Evolutionary conservation across 2,329 filamentous ascomycete genomes (phyloP).

Genomic region (Ophiocordyceps polyrhachis-furcata): DNA sequence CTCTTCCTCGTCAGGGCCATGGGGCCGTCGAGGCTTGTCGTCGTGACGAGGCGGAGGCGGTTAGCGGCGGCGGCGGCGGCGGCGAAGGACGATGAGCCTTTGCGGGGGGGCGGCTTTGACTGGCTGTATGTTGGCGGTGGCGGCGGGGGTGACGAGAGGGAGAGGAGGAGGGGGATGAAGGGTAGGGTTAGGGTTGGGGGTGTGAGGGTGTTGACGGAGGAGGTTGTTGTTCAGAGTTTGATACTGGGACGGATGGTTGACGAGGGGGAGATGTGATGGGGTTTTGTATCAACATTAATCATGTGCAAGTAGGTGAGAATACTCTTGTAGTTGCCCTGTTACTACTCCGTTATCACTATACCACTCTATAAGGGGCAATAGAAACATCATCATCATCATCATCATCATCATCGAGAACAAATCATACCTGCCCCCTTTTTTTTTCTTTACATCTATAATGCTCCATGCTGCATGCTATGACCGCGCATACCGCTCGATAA

Average conservation of each 20-base stretch:
- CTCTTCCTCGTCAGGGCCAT: constrained; percentile 65
- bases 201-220: constrained; percentile 49
- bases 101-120: constrained; percentile 29
- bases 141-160: too few species aligned
- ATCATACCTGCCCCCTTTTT: too few species aligned
- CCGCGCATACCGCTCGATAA: constrained; percentile 36
- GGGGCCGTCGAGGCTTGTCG: not conserved
- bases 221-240: constrained; percentile 80
- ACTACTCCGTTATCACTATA: too few species aligned
- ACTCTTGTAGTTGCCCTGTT: too few species aligned
- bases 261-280: constrained; percentile 24
- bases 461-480: constrained; percentile 5
- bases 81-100: constrained; percentile 2
- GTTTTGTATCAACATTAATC: not conserved
- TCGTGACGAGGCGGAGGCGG: constrained; percentile 32
- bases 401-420: too few species aligned
- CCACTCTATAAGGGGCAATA: too few species aligned
- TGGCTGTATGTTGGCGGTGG: constrained; percentile 44
- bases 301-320: too few species aligned
- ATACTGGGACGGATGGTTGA: constrained; percentile 69
- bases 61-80: constrained; percentile 11
- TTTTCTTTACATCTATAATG: too few species aligned
- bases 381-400: too few species aligned
- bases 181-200: constrained; percentile 28
- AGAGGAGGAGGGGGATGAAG: constrained; percentile 35